These are phyloP conservation scores for Candida golubevii DNA, from an alignment of 805 yeast genomes.

Conservation along the genomic window DNA sequence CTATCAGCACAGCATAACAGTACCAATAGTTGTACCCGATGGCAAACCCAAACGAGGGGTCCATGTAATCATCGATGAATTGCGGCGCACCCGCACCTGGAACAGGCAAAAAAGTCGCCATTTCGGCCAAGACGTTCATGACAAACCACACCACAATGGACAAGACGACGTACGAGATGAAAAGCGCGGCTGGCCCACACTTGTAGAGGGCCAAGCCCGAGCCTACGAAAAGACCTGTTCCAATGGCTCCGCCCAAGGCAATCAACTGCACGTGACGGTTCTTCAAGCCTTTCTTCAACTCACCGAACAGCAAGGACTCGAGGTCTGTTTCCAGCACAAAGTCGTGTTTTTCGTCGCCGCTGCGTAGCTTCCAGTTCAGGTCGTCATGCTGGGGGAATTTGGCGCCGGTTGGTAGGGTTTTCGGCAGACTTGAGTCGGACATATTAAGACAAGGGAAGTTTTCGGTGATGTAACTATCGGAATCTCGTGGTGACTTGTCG, in stretches of 20 bases:
- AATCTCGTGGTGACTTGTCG: too few species aligned
- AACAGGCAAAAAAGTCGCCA: constrained; percentile 20
- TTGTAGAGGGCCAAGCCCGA: constrained; percentile 16
- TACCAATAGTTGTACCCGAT: constrained; percentile 21
- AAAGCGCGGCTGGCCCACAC: constrained; percentile 18
- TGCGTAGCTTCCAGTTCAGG: too few species aligned
- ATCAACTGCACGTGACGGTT: constrained; percentile 21
- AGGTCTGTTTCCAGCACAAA: background rate
- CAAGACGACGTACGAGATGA: constrained; percentile 15
- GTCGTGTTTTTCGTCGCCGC: background rate
- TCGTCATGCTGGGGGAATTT: too few species aligned
- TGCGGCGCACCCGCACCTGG: constrained; percentile 21
- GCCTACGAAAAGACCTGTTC: constrained; percentile 21
- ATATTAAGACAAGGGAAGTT: too few species aligned
- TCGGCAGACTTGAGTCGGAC: too few species aligned
- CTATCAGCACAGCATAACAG: constrained; percentile 17
- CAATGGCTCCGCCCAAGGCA: constrained; percentile 21
- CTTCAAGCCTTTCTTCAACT: constrained; percentile 18
- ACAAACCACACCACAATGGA: constrained; percentile 18
- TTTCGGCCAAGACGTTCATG: constrained; percentile 21
- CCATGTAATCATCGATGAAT: constrained; percentile 16
- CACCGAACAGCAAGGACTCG: constrained; percentile 10
- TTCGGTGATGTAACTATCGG: too few species aligned
- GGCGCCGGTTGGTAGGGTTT: too few species aligned
- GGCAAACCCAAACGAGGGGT: constrained; percentile 19